phyloP scores from a whole-genome alignment of 2,329 filamentous ascomycete species.

The Pseudogymnoascus sp. region DNA sequence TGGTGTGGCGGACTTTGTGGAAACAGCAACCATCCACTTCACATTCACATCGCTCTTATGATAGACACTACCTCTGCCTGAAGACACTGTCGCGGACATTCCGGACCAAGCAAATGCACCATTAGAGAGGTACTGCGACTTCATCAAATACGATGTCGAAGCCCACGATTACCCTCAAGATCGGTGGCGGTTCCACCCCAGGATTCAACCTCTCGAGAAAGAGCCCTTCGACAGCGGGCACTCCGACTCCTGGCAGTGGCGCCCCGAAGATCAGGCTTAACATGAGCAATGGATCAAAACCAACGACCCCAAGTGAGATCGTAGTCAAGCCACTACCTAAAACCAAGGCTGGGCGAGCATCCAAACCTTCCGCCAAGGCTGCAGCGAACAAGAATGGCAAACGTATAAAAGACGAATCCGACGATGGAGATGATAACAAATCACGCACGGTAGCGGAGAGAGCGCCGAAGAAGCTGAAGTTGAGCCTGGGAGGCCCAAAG shows the following conservation, averaged over 20 bases:
- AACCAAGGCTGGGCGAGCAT: constrained; percentile 51
- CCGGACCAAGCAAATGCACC: background rate
- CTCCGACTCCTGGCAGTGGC: constrained; percentile 25
- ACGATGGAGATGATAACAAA: constrained; percentile 37
- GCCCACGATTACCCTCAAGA: constrained; percentile 24
- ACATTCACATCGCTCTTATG: constrained; percentile 3
- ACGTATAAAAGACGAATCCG: constrained; percentile 46
- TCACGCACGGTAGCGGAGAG: constrained; percentile 28
- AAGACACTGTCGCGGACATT: background rate
- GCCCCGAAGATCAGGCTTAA: constrained; percentile 27
- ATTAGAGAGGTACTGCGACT: background rate
- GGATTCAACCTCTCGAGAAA: background rate
- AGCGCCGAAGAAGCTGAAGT: constrained; percentile 40
- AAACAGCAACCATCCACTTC: background rate
- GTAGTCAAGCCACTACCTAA: constrained; percentile 29
- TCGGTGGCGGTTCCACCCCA: background rate
- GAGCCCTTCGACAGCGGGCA: constrained; percentile 19
- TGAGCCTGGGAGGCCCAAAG: constrained; percentile 23
- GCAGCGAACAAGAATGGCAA: constrained; percentile 41
- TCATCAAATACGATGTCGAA: constrained; percentile 19
- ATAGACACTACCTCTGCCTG: background rate
- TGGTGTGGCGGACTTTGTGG: background rate
- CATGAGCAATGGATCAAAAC: constrained; percentile 18
- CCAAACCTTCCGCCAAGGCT: constrained; percentile 50
- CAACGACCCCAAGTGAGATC: constrained; percentile 18